Evolutionary conservation across 1,139 yeast species (phyloP).

Genomic region (Pneumocystis carinii): DNA sequence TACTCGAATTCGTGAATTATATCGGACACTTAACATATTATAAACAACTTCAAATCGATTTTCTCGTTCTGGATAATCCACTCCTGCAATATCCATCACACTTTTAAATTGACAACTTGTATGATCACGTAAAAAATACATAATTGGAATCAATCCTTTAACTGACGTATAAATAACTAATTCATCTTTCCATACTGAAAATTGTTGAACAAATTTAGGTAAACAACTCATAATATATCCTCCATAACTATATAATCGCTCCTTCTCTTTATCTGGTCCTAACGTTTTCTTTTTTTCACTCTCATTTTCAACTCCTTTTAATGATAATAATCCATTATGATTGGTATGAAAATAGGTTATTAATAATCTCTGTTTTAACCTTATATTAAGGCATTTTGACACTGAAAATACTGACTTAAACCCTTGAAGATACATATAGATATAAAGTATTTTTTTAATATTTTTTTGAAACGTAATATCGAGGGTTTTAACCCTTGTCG

Average conservation of each 20-base stretch:
- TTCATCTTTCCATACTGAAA: conserved; percentile 85
- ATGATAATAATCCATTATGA: too few species aligned
- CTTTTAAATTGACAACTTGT: conserved; percentile 68
- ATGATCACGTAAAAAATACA: conserved; percentile 59
- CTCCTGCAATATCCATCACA: conserved; percentile 72
- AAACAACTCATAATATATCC: conserved; percentile 60
- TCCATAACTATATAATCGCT: conserved; percentile 35
- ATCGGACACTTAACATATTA: conserved; percentile 65
- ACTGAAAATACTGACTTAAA: too few species aligned
- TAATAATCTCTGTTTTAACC: too few species aligned
- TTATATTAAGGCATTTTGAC: too few species aligned
- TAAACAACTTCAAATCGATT: conserved; percentile 81
- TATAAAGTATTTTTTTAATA: too few species aligned
- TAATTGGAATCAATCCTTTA: conserved; percentile 52
- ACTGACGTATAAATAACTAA: conserved; percentile 67
- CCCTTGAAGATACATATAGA: too few species aligned
- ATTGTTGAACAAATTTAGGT: conserved; percentile 73
- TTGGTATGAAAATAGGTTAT: too few species aligned
- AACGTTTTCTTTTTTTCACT: background rate
- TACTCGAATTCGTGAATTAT: conserved; percentile 76
- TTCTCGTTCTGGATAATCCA: conserved; percentile 70
- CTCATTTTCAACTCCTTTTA: too few species aligned
- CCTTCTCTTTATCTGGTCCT: background rate
- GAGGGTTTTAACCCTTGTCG: background rate
- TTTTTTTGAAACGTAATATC: too few species aligned